A percentile compares a stretch with the other conserved stretches of the same genome.
phyloP scores from a whole-genome alignment of 164 flowering plant genomes.

The Paratinospora sagittata region DNA sequence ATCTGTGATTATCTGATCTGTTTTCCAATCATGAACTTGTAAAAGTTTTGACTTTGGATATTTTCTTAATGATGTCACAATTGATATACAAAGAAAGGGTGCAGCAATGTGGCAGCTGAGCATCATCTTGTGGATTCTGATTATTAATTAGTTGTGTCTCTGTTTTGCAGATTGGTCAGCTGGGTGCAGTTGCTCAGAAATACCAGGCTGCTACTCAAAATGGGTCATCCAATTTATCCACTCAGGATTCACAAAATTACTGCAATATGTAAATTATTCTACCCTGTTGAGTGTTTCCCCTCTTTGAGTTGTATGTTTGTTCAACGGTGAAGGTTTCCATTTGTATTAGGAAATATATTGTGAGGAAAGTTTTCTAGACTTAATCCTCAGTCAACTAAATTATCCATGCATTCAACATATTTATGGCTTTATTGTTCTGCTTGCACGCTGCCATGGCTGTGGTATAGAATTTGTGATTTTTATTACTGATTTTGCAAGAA shows the following conservation, averaged over 20 bases:
- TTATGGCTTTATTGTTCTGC: too few species aligned
- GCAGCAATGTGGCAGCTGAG: neutral
- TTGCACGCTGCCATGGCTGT: neutral
- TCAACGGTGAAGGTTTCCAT: neutral
- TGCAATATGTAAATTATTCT: constrained; percentile 61
- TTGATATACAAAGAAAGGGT: neutral
- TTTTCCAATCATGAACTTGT: too few species aligned
- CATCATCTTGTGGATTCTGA: neutral
- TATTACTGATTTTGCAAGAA: neutral
- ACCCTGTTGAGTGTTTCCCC: neutral
- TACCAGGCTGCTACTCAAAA: constrained; percentile 87
- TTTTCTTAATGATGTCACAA: neutral
- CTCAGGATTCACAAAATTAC: constrained; percentile 78
- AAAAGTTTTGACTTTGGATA: neutral
- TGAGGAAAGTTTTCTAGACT: neutral
- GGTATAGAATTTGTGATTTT: neutral
- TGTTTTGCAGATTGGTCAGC: constrained; percentile 76
- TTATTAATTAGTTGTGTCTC: neutral
- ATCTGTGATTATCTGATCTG: too few species aligned
- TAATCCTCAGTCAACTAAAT: neutral
- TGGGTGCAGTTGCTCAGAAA: constrained; percentile 91
- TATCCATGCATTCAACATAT: neutral
- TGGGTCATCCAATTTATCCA: constrained; percentile 58
- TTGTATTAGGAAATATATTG: neutral
- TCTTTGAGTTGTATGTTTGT: neutral